Conservation (phyloP, 2,329 filamentous ascomycete genomes). For the Talaromyces sp. region DNA sequence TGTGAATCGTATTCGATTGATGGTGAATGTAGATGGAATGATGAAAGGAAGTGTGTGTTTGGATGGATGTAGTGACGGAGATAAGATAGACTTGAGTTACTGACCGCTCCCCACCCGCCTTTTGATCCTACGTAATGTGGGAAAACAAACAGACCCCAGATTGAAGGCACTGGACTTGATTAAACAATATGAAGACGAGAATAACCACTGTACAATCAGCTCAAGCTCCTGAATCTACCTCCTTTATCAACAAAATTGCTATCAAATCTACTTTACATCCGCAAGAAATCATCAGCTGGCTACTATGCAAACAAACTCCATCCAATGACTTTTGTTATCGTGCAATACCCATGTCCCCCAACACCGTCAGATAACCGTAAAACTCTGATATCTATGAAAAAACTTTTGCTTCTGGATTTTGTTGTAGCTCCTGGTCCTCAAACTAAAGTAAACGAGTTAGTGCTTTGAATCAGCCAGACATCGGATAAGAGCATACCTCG, state of each 20-base stretch:
- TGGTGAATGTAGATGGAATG: neutral
- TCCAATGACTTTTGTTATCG: constrained; percentile 18
- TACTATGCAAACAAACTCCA: constrained; percentile 17
- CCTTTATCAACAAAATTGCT: neutral
- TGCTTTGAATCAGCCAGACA: neutral
- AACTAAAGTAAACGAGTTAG: constrained; percentile 30
- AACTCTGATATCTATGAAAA: constrained; percentile 29
- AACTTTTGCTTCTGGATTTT: constrained; percentile 27
- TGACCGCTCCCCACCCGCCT: neutral
- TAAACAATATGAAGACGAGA: neutral
- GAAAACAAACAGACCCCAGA: no score
- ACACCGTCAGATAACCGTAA: constrained; percentile 13
- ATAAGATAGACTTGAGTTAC: constrained; percentile 24
- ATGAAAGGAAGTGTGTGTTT: neutral
- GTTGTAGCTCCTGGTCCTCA: constrained; percentile 39
- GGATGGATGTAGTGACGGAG: constrained; percentile 21
- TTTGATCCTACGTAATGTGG: no score
- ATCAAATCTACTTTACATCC: constrained; percentile 3
- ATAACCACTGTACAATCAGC: neutral
- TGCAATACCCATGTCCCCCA: constrained; percentile 13
- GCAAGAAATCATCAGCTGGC: constrained; percentile 1
- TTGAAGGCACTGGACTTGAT: no score
- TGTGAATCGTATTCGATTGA: neutral
- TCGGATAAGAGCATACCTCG: constrained; percentile 59
- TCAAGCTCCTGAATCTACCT: neutral